These are phyloP conservation scores for Talaromyces wortmannii DNA, from an alignment of 495 filamentous ascomycete genomes.

Conservation along the genomic window DNA sequence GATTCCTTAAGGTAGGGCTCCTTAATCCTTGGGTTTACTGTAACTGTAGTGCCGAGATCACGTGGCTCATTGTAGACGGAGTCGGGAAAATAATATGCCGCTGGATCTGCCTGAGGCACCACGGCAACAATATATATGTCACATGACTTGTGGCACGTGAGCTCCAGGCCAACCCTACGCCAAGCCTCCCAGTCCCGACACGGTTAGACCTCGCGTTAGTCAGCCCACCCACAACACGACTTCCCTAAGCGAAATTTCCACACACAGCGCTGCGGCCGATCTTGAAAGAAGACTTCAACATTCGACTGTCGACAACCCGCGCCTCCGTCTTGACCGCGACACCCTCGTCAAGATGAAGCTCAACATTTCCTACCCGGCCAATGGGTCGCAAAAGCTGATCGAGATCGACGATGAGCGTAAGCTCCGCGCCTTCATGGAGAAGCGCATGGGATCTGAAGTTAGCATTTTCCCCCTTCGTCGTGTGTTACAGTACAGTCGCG, in stretches of 20 bases:
- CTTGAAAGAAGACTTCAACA: constrained; percentile 8
- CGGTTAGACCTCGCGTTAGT: constrained; percentile 16
- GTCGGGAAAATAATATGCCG: no score
- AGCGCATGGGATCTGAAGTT: constrained; percentile 97
- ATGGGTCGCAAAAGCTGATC: constrained; percentile 98
- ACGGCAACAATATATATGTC: neutral
- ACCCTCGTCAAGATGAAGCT: constrained; percentile 69
- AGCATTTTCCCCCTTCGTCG: constrained; percentile 22
- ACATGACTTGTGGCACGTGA: neutral
- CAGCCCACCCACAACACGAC: constrained; percentile 21
- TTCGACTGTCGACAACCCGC: constrained; percentile 37
- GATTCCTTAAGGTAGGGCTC: no score
- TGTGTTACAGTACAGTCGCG: constrained; percentile 2
- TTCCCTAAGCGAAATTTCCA: constrained; percentile 20
- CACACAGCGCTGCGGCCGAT: constrained; percentile 8
- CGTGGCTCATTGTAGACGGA: no score
- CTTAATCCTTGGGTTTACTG: no score
- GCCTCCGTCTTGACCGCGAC: constrained; percentile 48
- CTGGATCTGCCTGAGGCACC: neutral
- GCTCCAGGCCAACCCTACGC: neutral
- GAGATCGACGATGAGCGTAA: constrained; percentile 98
- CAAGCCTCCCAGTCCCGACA: constrained; percentile 6
- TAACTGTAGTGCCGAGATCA: no score
- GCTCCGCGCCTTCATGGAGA: constrained; percentile 79
- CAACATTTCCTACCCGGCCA: constrained; percentile 97